Conservation (phyloP, 352 stramenopile genomes). For the Pythium rishiriense region DNA sequence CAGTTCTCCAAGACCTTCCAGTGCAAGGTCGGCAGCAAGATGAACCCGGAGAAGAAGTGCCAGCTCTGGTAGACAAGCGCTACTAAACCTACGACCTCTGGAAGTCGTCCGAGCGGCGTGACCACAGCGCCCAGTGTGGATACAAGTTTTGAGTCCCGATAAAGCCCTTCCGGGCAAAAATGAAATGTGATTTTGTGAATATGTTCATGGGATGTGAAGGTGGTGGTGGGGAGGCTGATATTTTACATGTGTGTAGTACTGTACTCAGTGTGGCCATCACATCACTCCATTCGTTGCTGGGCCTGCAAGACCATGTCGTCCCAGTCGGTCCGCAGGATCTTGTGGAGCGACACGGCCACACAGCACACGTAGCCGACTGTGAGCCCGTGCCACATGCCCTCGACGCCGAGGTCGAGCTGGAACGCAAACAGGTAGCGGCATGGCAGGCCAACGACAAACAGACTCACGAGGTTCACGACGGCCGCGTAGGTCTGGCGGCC, state of each 20-base stretch:
- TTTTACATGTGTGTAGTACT: background rate
- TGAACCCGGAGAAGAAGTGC: constrained; percentile 32
- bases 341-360: constrained; percentile 54
- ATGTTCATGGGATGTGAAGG: too few species aligned
- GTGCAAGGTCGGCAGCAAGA: constrained; percentile 17
- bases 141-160: too few species aligned
- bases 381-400: constrained; percentile 74
- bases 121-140: too few species aligned
- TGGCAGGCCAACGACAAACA: constrained; percentile 70
- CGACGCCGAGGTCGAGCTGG: constrained; percentile 50
- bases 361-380: constrained; percentile 57
- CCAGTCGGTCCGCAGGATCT: constrained; percentile 64
- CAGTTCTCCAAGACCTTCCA: constrained; percentile 28
- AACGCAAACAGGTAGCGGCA: constrained; percentile 66
- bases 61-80: constrained; percentile 30
- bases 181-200: background rate
- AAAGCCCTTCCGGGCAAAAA: too few species aligned
- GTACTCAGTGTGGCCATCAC: too few species aligned
- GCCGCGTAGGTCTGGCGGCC: constrained; percentile 57
- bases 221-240: too few species aligned
- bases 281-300: too few species aligned
- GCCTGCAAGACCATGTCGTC: constrained; percentile 11
- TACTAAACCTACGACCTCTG: too few species aligned
- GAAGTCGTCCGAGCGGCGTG: too few species aligned
- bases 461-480: constrained; percentile 64